Evolutionary conservation across 1,284 basidiomycete genomes (phyloP).

Genomic region (Phylloporus sp.): DNA sequence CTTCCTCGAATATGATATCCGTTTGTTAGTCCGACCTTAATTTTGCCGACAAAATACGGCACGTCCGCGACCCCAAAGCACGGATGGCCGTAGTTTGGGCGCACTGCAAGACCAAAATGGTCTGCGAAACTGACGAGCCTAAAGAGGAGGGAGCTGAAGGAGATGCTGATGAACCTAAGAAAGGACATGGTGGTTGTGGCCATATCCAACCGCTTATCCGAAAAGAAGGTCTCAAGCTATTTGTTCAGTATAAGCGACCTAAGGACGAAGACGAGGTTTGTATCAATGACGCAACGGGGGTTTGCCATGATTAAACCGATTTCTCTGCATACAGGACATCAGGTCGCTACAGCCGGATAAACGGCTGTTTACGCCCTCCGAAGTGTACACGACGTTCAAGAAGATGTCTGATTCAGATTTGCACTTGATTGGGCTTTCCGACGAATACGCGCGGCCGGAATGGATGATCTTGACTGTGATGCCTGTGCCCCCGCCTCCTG

Average conservation of each 20-base stretch:
- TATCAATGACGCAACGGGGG: slow-evolving; percentile 22
- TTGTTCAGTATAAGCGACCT: slow-evolving; percentile 93
- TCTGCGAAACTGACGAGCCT: slow-evolving; percentile 86
- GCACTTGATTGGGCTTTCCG: slow-evolving; percentile 90
- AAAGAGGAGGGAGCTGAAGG: slow-evolving; percentile 82
- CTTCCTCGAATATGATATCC: slow-evolving; percentile 30
- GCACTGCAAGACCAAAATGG: slow-evolving; percentile 84
- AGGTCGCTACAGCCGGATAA: slow-evolving; percentile 92
- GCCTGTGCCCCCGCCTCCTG: slow-evolving; percentile 97
- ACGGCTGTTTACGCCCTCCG: slow-evolving; percentile 83
- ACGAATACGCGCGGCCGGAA: slow-evolving; percentile 95
- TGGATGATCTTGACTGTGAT: slow-evolving; percentile 99
- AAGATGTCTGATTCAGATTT: slow-evolving; percentile 94
- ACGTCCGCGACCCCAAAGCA: slow-evolving; percentile 86
- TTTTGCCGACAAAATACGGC: slow-evolving; percentile 84
- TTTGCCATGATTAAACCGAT: slow-evolving; percentile 5
- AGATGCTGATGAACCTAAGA: slow-evolving; percentile 77
- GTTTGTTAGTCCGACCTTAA: slow-evolving; percentile 74
- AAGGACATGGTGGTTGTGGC: slow-evolving; percentile 96
- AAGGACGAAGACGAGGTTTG: slow-evolving; percentile 93
- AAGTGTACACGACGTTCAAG: slow-evolving; percentile 91
- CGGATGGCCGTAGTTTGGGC: slow-evolving; percentile 89
- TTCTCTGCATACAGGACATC: slow-evolving; percentile 58
- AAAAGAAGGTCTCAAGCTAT: slow-evolving; percentile 96
- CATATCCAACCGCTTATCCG: slow-evolving; percentile 90